Conservation (phyloP, 768 basidiomycete genomes). For the Mycena epipterygia region DNA sequence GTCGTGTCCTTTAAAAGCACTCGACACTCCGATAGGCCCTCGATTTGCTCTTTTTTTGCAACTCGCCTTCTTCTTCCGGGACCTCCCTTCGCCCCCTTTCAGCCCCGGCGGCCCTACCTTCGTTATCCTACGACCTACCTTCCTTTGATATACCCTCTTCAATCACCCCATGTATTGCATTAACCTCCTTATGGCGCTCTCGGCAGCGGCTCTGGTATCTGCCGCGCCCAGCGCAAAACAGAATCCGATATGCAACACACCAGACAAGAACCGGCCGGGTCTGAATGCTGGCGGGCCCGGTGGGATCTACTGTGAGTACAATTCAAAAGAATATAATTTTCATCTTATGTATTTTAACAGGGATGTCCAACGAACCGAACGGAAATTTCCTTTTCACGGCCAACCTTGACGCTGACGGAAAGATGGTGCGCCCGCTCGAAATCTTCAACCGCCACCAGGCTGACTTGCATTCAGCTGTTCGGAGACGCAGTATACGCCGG, state of each 20-base stretch:
- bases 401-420: constrained; percentile 47
- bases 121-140: constrained; percentile 14
- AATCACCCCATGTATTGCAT: constrained; percentile 19
- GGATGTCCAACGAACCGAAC: constrained; percentile 52
- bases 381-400: constrained; percentile 51
- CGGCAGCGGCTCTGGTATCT: constrained; percentile 18
- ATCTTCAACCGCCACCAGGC: too few species aligned
- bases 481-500: constrained; percentile 33
- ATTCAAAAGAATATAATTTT: neutral
- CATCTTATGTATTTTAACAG: constrained; percentile 35
- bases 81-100: constrained; percentile 14
- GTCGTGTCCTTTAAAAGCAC: neutral
- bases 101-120: constrained; percentile 26
- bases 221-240: constrained; percentile 22
- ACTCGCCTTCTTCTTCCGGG: constrained; percentile 5
- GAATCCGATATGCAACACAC: constrained; percentile 27
- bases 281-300: constrained; percentile 28
- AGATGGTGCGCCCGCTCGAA: constrained; percentile 37
- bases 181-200: constrained; percentile 15
- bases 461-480: constrained; percentile 31
- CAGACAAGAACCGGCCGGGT: constrained; percentile 31
- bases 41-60: constrained; percentile 14
- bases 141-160: constrained; percentile 18
- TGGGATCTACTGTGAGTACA: constrained; percentile 22
- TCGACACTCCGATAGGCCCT: neutral